phyloP scores from a whole-genome alignment of 2,329 filamentous ascomycete genomes.

The Torrubiella hemipterigena region DNA sequence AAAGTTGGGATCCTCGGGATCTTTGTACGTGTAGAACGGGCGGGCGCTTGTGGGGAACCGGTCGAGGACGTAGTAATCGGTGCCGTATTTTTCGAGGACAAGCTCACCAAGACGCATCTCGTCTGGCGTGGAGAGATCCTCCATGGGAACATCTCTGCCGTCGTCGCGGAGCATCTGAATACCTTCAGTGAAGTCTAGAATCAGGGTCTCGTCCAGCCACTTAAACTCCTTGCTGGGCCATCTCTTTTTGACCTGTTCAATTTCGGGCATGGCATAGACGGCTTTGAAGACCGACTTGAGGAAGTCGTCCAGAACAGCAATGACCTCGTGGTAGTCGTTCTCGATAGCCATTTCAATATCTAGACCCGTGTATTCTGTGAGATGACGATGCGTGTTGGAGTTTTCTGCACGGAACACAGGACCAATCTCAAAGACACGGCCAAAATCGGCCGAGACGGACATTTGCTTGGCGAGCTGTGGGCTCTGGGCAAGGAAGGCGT shows the following conservation, averaged over 20 bases:
- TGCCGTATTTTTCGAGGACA: conserved; percentile 74
- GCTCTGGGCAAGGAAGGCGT: conserved; percentile 81
- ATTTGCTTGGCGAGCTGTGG: conserved; percentile 91
- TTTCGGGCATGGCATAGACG: conserved; percentile 44
- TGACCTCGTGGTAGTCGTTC: conserved; percentile 79
- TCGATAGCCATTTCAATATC: conserved; percentile 90
- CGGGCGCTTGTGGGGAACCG: conserved; percentile 78
- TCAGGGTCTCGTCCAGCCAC: conserved; percentile 74
- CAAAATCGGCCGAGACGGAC: conserved; percentile 80
- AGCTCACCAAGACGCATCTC: conserved; percentile 78
- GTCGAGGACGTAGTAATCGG: conserved; percentile 90
- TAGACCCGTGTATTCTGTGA: conserved; percentile 89
- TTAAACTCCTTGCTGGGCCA: conserved; percentile 81
- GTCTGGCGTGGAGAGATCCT: conserved; percentile 75
- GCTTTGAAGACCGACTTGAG: conserved; percentile 58
- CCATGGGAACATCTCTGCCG: conserved; percentile 58
- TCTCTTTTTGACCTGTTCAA: conserved; percentile 68
- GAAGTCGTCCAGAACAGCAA: conserved; percentile 64
- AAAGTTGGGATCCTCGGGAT: conserved; percentile 56
- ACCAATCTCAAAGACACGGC: conserved; percentile 65
- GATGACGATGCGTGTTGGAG: conserved; percentile 85
- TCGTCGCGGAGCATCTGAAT: conserved; percentile 76
- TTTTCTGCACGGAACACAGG: conserved; percentile 85
- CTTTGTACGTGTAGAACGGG: conserved; percentile 86
- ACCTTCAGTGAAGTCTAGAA: conserved; percentile 69